Evolutionary conservation across 2,329 filamentous ascomycete species (phyloP), one percentile per base, ranked within the genome.

Genomic region (Fusarium nelsonii): DNA sequence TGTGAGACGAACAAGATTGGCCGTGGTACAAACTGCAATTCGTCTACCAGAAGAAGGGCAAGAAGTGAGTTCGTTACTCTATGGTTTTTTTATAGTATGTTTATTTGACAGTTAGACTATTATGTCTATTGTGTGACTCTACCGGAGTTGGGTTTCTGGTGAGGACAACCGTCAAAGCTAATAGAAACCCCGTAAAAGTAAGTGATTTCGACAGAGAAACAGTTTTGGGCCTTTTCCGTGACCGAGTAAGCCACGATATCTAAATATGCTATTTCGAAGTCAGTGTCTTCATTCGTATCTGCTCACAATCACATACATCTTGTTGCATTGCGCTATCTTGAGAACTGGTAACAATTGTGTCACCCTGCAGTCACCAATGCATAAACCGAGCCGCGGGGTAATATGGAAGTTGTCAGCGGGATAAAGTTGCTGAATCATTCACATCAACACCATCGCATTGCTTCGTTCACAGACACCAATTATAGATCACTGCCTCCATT

Each of bases 381-480:
- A 37, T 50, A 49, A 36, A 37, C 33, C 16, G 58, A 20, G 36
- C 43, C 48, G 66, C 66, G 66, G 66, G 66, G 62, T 69, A 67
- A 54, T 37, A 32, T 18, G 33, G n/a, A 26, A 41, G 12, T 28
- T 51, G 23, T 50, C 43, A 16, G 34, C 54, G n/a, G 12, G 28
- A 51, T 37, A 26, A 58, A 44, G 28, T 28, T 34, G 33, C n/a
- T 36, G 10, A 50, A 49, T n/a, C 23, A 14, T 30, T 28, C 33
- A 48, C 16, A 16, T 36, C 34, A 59, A 48, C 46, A 54, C 40
- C 23, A 53, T 40, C 33, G 18, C 43, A 48, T 37, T 26, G n/a
- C 18, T 40, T 65, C 16, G n/a, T 46, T 40, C 14, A 45, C 49
- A 30, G 46, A 49, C 23, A 14, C 15, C 34, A 43, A 36, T 12